These are phyloP conservation scores for Torulaspora indica DNA, from an alignment of 805 yeast genomes.

Conservation along the genomic window DNA sequence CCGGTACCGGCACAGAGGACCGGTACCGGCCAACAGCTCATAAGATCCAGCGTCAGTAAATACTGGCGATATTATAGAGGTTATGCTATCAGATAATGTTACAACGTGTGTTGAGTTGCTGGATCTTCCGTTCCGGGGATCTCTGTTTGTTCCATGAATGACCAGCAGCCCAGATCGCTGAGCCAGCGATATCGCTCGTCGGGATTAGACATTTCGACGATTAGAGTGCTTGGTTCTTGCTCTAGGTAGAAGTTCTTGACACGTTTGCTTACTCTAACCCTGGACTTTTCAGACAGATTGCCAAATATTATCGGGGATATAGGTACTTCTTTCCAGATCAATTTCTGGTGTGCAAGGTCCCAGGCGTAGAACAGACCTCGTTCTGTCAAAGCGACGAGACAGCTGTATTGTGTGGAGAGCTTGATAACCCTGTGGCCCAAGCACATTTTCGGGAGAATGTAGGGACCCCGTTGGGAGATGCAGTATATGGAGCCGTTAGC, in stretches of 20 bases:
- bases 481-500: constrained; percentile 39
- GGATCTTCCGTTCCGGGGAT: background rate
- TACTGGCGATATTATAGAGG: background rate
- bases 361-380: constrained; percentile 48
- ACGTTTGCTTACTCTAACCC: constrained; percentile 29
- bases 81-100: background rate
- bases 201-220: constrained; percentile 19
- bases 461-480: constrained; percentile 34
- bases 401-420: constrained; percentile 36
- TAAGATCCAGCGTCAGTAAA: background rate
- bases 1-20: constrained; percentile 14
- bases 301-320: constrained; percentile 29
- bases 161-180: constrained; percentile 31
- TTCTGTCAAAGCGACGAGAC: constrained; percentile 54
- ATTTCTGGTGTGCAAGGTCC: constrained; percentile 22
- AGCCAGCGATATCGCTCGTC: constrained; percentile 23
- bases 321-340: constrained; percentile 26
- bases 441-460: constrained; percentile 39
- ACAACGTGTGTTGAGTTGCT: background rate
- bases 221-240: constrained; percentile 10
- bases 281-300: constrained; percentile 25
- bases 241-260: constrained; percentile 16
- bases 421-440: constrained; percentile 49
- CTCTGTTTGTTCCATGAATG: background rate
- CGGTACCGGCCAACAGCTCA: constrained; percentile 8